Evolutionary conservation across 2,329 filamentous ascomycete genomes (phyloP), one percentile per base, ranked within the genome.

Genomic region (Dactylellina parvicollis): DNA sequence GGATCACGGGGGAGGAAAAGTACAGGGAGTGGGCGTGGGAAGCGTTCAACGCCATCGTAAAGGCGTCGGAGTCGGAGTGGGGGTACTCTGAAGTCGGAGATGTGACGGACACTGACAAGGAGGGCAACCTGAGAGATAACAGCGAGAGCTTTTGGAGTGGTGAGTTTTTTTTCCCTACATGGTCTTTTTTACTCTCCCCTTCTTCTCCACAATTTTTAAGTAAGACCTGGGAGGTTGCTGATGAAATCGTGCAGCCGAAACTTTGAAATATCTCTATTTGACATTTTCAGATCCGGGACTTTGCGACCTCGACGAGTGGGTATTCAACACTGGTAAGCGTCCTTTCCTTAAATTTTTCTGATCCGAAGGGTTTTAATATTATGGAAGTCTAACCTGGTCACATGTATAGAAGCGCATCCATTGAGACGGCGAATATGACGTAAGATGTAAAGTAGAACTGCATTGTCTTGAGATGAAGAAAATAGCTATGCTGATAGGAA

Each of bases 61-160:
- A 80, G 28, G 89, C 86, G 14, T 88, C 88, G 75, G 82, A 85
- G 22, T 86, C 85, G 0, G 86, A 86, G 4, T 88, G 85, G 20
- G 92, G 90, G 5, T 96, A 88, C 80, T 86, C 86, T 10, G 84
- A 85, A 28, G 82, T 96, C 62, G 79, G 77, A 0, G 80, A 96
- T 79, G 90, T 96, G 47, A 91, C 91, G 0, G 18, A 90, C 76
- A 81, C 80, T 2, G 88, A 77, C 78, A 2, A 83, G 83, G 32
- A 90, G 90, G 12, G 89, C 89, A 2, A 81, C 22, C 70, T 84
- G 40, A 80, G 81, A 42, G 87, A 96, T 79, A 89, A 89, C 79
- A 90, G 94, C 84, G 91, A 96, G 82, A 93, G 90, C 77, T 96
- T 95, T 82, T 89, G 90, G 83, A 92, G 96, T 80, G 92, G 92